Base-by-base conservation (phyloP, 441 rosid species). In the Bruguiera hainesii region DNA sequence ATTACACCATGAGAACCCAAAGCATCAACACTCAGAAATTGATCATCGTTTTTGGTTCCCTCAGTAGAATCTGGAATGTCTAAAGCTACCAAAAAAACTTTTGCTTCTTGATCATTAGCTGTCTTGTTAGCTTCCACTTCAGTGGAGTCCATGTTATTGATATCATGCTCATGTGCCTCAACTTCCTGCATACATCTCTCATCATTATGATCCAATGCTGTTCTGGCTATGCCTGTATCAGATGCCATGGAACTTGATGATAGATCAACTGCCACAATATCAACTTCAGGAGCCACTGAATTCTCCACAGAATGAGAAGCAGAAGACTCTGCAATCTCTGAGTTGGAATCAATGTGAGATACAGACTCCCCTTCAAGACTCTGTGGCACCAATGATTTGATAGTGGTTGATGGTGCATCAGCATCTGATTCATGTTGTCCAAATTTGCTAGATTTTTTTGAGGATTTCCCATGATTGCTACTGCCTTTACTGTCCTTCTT, bases 401-500 rank as follows among this genome's bases (percentile, higher is more conserved):
- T 71, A 69, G 75, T 62, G 60, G 63, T 58, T 60, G 84, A 61
- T 66, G 72, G 67, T 29, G 76, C 66, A 56, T 81, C 93, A 78
- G 76, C 63, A 73, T 84, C 86, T 65, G 76, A 68, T 82, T 87
- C 92, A 71, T 64, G 80, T 70, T 80, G 83, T 76, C 82, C 94
- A 13, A 87, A 75, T 76, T 86, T 89, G 68, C 73, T 72, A 61
- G 85, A 78, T 70, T 75, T 93, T 73, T 88, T 91, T 23, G 90
- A 82, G 71, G 97, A 86, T 75, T 84, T 91, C 57, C 82, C 98
- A 63, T 79, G 88, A 81, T 96, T 84, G 78, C 87, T 77, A 65
- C 95, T 82, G 65, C 88, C 89, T 81, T 93, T 89, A 59, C 70
- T 67, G 75, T 91, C 98, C 81, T 91, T 96, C 85, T 86, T 96